Conservation (phyloP, 2,329 filamentous ascomycete species). For the Dactylellina sp. region DNA sequence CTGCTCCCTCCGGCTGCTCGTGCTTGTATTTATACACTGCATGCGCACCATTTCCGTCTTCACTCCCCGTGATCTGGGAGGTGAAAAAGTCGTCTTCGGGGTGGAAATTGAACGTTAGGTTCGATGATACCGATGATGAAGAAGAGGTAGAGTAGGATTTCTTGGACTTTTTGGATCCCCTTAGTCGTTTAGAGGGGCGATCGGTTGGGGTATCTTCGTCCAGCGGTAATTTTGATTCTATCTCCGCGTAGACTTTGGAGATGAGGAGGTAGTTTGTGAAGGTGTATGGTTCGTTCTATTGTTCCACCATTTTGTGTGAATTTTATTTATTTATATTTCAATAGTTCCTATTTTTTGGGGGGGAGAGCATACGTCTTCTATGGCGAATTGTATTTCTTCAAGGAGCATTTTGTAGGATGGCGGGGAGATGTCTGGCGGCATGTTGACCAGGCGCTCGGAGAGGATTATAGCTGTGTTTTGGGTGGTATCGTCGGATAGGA, state of each 20-base stretch:
- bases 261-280: constrained; percentile 94
- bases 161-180: constrained; percentile 21
- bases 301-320: background rate
- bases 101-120: constrained; percentile 81
- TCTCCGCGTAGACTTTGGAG: constrained; percentile 91
- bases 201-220: constrained; percentile 65
- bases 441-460: constrained; percentile 95
- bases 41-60: constrained; percentile 77
- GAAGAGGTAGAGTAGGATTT: constrained; percentile 1
- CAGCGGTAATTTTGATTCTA: constrained; percentile 81
- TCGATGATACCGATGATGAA: background rate
- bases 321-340: background rate
- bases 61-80: background rate
- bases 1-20: constrained; percentile 78
- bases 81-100: constrained; percentile 89
- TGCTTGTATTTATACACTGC: constrained; percentile 83
- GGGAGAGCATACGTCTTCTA: constrained; percentile 74
- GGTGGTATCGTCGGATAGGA: constrained; percentile 63
- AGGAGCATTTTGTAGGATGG: constrained; percentile 95
- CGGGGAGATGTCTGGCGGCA: constrained; percentile 90
- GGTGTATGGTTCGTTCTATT: constrained; percentile 81
- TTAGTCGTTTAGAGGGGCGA: constrained; percentile 13
- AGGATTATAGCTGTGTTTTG: constrained; percentile 82
- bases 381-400: constrained; percentile 88
- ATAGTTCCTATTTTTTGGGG: too few species aligned